Conservation (phyloP, 192 early-diverging fungal genomes). For the Lobulomyces angularis region DNA sequence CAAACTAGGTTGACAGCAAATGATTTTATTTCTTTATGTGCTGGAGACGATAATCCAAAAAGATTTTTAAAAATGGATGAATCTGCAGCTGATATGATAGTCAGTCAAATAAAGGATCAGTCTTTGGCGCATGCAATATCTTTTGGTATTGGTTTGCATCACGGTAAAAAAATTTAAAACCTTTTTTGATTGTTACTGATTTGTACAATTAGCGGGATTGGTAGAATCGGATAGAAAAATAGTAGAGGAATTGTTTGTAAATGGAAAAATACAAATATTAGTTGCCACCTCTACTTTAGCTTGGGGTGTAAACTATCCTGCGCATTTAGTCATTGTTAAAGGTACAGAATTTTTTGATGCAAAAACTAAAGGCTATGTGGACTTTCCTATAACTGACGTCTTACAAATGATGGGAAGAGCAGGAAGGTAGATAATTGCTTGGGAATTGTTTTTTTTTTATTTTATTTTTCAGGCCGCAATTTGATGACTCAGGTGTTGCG, state of each 20-base stretch:
- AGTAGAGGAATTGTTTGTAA: constrained; percentile 86
- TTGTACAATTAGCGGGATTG: no score
- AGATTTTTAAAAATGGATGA: constrained; percentile 80
- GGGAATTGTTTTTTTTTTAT: background rate
- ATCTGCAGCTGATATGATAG: constrained; percentile 57
- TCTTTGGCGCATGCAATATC: constrained; percentile 63
- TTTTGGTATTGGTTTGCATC: constrained; percentile 96
- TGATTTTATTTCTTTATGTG: constrained; percentile 88
- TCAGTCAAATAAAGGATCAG: constrained; percentile 67
- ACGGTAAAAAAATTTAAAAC: no score
- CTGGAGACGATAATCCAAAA: constrained; percentile 81
- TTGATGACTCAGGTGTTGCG: constrained; percentile 84
- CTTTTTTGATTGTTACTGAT: no score
- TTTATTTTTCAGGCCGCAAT: constrained; percentile 67
- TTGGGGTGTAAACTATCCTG: constrained; percentile 97
- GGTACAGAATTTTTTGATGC: constrained; percentile 97
- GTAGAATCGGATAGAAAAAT: constrained; percentile 73
- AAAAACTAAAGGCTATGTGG: constrained; percentile 77
- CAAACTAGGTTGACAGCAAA: constrained; percentile 94
- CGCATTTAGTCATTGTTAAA: constrained; percentile 94
- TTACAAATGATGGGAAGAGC: constrained; percentile 99
- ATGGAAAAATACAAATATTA: constrained; percentile 90
- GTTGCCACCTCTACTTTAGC: constrained; percentile 92
- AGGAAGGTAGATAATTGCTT: constrained; percentile 24
- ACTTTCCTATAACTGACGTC: constrained; percentile 95